Conservation (phyloP, 2,329 filamentous ascomycete species). For the Colletotrichum nymphaeae region DNA sequence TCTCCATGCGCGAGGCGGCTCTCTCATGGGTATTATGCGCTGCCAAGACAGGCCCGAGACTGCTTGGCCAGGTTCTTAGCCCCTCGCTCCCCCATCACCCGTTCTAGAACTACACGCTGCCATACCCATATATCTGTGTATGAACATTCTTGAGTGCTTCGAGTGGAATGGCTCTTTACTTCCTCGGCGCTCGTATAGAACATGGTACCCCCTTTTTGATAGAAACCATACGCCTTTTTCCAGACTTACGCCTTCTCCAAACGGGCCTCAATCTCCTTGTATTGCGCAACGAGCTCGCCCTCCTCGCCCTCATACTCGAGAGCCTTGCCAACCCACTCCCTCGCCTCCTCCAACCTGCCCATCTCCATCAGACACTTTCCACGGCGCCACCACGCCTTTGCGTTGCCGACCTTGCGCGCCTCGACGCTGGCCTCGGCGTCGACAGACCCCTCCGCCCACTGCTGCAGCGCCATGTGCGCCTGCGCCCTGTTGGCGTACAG, state of each 20-base stretch:
- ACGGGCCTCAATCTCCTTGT: constrained; percentile 70
- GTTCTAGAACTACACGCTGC: too few relatives aligned
- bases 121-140: too few relatives aligned
- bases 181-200: background rate
- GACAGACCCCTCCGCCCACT: constrained; percentile 87
- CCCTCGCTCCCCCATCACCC: too few relatives aligned
- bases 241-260: constrained; percentile 49
- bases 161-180: too few relatives aligned
- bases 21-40: background rate
- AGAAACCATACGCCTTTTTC: constrained; percentile 33
- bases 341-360: constrained; percentile 85
- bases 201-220: background rate
- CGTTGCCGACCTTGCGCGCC: constrained; percentile 86
- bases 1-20: background rate
- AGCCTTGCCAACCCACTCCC: constrained; percentile 79
- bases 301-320: constrained; percentile 86
- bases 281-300: constrained; percentile 70
- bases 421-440: constrained; percentile 92
- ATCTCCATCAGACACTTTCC: constrained; percentile 91
- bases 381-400: constrained; percentile 94
- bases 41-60: background rate
- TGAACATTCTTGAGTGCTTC: too few relatives aligned
- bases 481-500: constrained; percentile 91
- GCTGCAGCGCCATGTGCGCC: constrained; percentile 84
- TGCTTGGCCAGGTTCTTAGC: background rate